These are phyloP conservation scores for Saraca asoca DNA, from an alignment of 331 rosid species.

Conservation along the genomic window DNA sequence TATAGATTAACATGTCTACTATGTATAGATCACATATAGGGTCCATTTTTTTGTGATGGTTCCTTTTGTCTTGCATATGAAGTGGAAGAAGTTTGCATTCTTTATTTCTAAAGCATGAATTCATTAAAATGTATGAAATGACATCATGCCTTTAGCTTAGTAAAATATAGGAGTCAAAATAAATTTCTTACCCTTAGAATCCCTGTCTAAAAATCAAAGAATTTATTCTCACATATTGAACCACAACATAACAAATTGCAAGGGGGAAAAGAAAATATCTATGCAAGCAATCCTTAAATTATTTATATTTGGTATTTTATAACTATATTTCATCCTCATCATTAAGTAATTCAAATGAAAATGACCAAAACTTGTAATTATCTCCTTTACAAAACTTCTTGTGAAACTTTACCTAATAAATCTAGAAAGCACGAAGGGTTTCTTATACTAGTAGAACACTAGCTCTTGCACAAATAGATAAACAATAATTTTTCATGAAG, in stretches of 20 bases:
- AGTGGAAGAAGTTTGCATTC: conserved; percentile 16
- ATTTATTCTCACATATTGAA: conserved; percentile 31
- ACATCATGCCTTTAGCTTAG: not conserved
- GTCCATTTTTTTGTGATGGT: not conserved
- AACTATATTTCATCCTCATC: too few relatives aligned
- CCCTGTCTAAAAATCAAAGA: conserved; percentile 22
- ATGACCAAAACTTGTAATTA: too few relatives aligned
- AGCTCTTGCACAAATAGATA: too few relatives aligned
- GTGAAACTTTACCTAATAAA: too few relatives aligned
- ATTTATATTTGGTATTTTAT: too few relatives aligned
- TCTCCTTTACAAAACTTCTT: too few relatives aligned
- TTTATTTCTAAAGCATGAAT: conserved; percentile 13
- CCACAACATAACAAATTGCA: conserved; percentile 27
- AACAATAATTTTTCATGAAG: too few relatives aligned
- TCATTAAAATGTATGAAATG: not conserved
- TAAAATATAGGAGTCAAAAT: conserved; percentile 18
- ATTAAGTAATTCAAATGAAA: too few relatives aligned
- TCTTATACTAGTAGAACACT: too few relatives aligned
- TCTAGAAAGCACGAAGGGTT: too few relatives aligned
- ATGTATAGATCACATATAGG: not conserved
- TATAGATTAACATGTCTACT: not conserved
- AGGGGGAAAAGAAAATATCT: not conserved
- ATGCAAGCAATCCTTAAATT: too few relatives aligned
- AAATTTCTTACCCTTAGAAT: conserved; percentile 29
- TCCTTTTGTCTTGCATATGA: not conserved